Evolutionary conservation across 176 grass and related monocot species (phyloP), one percentile per base, ranked within the genome.

Genomic region (Elymus sibiricus): DNA sequence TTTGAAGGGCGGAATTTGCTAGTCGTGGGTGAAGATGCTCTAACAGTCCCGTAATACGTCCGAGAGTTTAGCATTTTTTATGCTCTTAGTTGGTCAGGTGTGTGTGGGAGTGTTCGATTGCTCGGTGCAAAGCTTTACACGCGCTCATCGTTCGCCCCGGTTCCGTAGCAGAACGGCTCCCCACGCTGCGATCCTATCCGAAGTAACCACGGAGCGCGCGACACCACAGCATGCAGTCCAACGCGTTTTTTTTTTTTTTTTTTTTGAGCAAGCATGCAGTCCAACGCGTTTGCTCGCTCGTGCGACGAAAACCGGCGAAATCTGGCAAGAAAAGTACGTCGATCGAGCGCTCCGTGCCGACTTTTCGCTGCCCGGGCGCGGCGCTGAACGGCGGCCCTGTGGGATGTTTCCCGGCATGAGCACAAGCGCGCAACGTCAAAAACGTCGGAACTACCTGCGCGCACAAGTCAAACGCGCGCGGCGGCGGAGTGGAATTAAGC

Each of bases 331-430:
- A 21, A 55, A 17, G 17, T 7, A 7, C 6, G 17, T 55, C 51
- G 51, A 17, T 55, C 49, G 46, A 16, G 46, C 46, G 1, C 61
- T 28, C 26, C 10, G 24, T 25, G 56, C 58, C 66, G 78, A 81
- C 65, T n/a, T 28, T 55, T 7, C 1, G 63, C 63, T 31, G 14
- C 47, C 43, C 43, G 43, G 12, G 43, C 43, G 3, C 43, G 11
- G 3, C 42, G 11, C 42, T 11, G 42, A n/a, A n/a, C n/a, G n/a
- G n/a, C n/a, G n/a, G n/a, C n/a, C 29, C 29, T 29, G 29, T 29
- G 29, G 29, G 29, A 5, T 42, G 80, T 88, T 88, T 88, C 64
- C 86, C 80, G 64, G 74, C 74, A 78, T 19, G 86, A 68, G 62
- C 70, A 2, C 70, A 82, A 24, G 27, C 5, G 61, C 61, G 27